Evolutionary conservation across 495 filamentous ascomycete species (phyloP).

Genomic region (Penicillium cosmopolitanum): DNA sequence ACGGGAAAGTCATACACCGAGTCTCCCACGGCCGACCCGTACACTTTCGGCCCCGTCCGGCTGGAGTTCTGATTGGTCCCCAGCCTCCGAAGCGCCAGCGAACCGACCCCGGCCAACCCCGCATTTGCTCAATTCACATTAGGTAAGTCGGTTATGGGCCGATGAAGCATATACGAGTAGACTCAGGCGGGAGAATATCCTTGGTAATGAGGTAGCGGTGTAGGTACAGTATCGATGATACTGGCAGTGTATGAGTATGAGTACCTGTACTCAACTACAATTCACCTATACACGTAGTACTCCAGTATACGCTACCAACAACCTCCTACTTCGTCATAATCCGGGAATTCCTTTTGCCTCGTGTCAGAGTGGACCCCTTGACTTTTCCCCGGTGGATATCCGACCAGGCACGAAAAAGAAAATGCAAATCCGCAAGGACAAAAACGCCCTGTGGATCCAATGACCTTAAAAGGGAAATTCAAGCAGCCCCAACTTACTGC

Average conservation of each 20-base stretch:
- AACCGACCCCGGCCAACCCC: slow-evolving; percentile 41
- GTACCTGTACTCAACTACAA: too few species aligned
- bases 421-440: background rate
- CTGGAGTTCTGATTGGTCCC: slow-evolving; percentile 34
- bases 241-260: too few species aligned
- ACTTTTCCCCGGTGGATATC: slow-evolving; percentile 25
- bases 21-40: slow-evolving; percentile 18
- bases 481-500: slow-evolving; percentile 4
- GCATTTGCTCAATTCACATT: slow-evolving; percentile 31
- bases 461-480: slow-evolving; percentile 18
- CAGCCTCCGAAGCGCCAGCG: slow-evolving; percentile 36
- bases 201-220: background rate
- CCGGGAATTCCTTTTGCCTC: slow-evolving; percentile 21
- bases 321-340: too few species aligned
- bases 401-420: slow-evolving; percentile 3
- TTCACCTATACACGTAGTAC: too few species aligned
- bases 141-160: slow-evolving; percentile 30
- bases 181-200: background rate
- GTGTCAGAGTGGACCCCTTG: slow-evolving; percentile 17
- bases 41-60: slow-evolving; percentile 31
- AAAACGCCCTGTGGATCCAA: slow-evolving; percentile 14
- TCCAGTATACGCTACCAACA: too few species aligned
- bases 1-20: slow-evolving; percentile 29
- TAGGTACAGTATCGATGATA: background rate
- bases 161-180: background rate